A percentile compares a stretch with the other conserved stretches of the same genome.
Conservation (phyloP, 2,329 filamentous ascomycete species). For the Aplosporella prunicola region DNA sequence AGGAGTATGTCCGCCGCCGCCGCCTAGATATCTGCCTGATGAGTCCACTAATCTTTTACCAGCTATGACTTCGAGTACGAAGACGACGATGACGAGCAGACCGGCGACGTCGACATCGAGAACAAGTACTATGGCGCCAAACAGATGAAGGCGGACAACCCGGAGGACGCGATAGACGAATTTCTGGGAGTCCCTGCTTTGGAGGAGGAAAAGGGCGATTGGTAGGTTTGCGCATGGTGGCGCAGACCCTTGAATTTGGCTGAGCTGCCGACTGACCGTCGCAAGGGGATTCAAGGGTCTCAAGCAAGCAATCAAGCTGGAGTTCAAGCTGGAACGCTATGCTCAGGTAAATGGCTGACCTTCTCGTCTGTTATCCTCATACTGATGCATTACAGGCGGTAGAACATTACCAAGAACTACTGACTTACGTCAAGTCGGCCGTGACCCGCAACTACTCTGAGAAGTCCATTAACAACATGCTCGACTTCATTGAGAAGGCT, state of each 20-base stretch:
- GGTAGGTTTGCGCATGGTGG: conserved; percentile 45
- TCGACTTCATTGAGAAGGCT: conserved; percentile 93
- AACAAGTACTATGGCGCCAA: conserved; percentile 99
- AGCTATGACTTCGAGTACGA: conserved; percentile 97
- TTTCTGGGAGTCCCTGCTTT: conserved; percentile 80
- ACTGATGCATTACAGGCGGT: conserved; percentile 53
- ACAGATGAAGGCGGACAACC: conserved; percentile 80
- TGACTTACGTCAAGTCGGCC: conserved; percentile 94
- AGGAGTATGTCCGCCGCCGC: conserved; percentile 52
- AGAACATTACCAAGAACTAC: conserved; percentile 85
- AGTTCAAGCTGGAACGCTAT: conserved; percentile 86
- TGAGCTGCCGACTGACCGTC: neutral
- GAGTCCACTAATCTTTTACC: conserved; percentile 18
- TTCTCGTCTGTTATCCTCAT: conserved; percentile 3
- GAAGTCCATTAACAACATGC: conserved; percentile 98
- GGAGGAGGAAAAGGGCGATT: conserved; percentile 89
- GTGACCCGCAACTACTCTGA: conserved; percentile 98
- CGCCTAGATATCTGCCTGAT: neutral
- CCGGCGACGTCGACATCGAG: conserved; percentile 86
- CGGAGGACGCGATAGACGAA: conserved; percentile 80
- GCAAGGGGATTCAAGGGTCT: conserved; percentile 81
- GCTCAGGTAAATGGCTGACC: conserved; percentile 50
- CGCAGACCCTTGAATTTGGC: neutral
- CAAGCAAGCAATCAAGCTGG: conserved; percentile 96
- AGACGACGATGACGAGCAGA: conserved; percentile 81